These are phyloP conservation scores for Penicillium lagena DNA, from an alignment of 495 filamentous ascomycete species.

Conservation along the genomic window DNA sequence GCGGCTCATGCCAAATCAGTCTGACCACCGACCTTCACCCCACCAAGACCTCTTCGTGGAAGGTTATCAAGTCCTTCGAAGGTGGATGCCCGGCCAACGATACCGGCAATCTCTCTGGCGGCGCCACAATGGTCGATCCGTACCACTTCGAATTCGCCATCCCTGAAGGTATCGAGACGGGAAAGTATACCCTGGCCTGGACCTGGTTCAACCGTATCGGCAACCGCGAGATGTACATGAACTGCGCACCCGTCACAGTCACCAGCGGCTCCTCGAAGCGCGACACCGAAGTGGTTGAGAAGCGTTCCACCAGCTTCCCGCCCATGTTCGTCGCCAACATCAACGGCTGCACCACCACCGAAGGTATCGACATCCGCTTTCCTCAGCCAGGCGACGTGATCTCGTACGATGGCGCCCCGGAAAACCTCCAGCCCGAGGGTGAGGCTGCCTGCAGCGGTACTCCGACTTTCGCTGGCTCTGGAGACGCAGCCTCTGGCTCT, in stretches of 20 bases:
- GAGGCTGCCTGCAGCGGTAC: conserved; percentile 26
- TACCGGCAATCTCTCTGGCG: conserved; percentile 27
- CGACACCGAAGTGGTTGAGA: conserved; percentile 24
- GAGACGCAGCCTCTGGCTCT: conserved; percentile 5
- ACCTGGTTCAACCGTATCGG: conserved; percentile 90
- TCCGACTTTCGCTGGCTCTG: conserved; percentile 21
- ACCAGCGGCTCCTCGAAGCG: conserved; percentile 42
- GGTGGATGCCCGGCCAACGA: conserved; percentile 69
- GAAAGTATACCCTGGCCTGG: conserved; percentile 69
- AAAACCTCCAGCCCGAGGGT: conserved; percentile 22
- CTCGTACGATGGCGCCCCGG: conserved; percentile 14
- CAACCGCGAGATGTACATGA: conserved; percentile 94
- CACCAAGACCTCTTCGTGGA: conserved; percentile 48
- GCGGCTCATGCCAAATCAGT: conserved; percentile 83
- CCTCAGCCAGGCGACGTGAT: conserved; percentile 69
- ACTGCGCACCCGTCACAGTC: conserved; percentile 72
- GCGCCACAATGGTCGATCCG: conserved; percentile 13
- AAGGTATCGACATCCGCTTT: conserved; percentile 54
- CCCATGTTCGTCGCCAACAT: conserved; percentile 80
- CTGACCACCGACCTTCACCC: conserved; percentile 68
- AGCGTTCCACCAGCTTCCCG: conserved; percentile 49
- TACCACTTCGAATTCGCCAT: conserved; percentile 35
- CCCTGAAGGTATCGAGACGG: conserved; percentile 32
- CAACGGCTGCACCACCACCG: conserved; percentile 52
- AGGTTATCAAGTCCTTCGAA: conserved; percentile 76